Evolutionary conservation across 441 rosid species (phyloP), one percentile per base, ranked within the genome.

Genomic region (Corymbia citriodora): DNA sequence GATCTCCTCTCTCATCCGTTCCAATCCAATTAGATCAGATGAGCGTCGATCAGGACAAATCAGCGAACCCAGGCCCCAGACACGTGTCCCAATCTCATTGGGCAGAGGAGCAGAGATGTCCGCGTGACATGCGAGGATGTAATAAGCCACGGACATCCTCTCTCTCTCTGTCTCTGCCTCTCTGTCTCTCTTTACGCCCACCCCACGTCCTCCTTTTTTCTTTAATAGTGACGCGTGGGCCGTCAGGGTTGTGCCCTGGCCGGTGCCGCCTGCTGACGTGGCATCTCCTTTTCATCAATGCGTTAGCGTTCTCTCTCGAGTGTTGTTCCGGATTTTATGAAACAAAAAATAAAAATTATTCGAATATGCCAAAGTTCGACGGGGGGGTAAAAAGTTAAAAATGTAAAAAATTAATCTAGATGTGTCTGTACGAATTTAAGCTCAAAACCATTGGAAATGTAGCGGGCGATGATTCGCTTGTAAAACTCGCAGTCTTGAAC

Each of bases 241-340:
- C 27, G 36, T 9, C 87, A 53, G 33, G n/a, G 63, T 36, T 53
- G 87, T 36, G 33, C 40, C 4, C 25, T 18, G 86, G 91, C 88
- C 90, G 90, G 86, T 52, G 91, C 85, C 88, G n/a, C 70, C 55
- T 81, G 81, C 63, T 31, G 79, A 87, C 87, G 27, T 57, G 52
- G 87, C 91, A 50, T 36, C 40, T 36, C 40, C 11, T 68, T 68
- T 68, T 36, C 4, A 0, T 40, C 85, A 13, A 7, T 4, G 29
- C 25, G 29, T 12, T 12, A 6, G 50, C 48, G 52, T 8, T 23
- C n/a, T 8, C 52, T 23, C n/a, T 8, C 52, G 1, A 40, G 29
- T 1, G 83, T 11, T 21, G 83, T 21, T 21, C 45, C 21, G 74
- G 74, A 68, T 31, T 68, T 68, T 3, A 55, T 57, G 27, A 25